Evolutionary conservation across 257 asterid species (phyloP).

Genomic region (Handroanthus guayacan): DNA sequence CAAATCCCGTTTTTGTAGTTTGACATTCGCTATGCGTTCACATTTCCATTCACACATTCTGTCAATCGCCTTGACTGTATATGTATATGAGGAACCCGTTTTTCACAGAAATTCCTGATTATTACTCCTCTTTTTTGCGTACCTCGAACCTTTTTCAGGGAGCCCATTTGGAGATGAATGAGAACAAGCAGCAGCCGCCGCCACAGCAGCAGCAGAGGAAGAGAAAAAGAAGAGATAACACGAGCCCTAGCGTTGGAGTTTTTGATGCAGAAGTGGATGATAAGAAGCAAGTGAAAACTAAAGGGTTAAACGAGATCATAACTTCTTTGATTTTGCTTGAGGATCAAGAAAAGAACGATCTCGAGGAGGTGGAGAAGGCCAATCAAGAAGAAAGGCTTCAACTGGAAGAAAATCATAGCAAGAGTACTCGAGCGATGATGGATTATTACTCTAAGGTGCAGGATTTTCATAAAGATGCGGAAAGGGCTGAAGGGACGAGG

Average conservation of each 20-base stretch:
- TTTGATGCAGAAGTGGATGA: constrained; percentile 29
- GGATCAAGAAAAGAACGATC: constrained; percentile 74
- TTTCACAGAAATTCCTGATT: constrained; percentile 22
- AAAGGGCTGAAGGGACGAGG: constrained; percentile 50
- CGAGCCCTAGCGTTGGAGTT: neutral
- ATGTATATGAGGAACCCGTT: constrained; percentile 23
- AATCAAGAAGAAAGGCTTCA: constrained; percentile 55
- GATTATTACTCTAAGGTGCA: constrained; percentile 65
- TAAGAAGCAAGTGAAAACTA: constrained; percentile 70
- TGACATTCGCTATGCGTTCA: constrained; percentile 53
- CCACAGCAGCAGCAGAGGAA: constrained; percentile 44
- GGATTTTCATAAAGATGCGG: constrained; percentile 47
- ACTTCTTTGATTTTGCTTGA: constrained; percentile 78
- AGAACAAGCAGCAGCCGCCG: constrained; percentile 34
- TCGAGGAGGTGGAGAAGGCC: constrained; percentile 47
- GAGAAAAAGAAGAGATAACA: constrained; percentile 49
- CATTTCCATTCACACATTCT: constrained; percentile 55
- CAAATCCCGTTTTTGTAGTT: constrained; percentile 41
- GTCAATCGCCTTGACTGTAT: constrained; percentile 49
- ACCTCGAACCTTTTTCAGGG: neutral
- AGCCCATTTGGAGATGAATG: constrained; percentile 52
- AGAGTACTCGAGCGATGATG: constrained; percentile 56
- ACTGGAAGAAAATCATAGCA: constrained; percentile 57
- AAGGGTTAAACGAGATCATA: constrained; percentile 77
- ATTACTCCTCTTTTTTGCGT: neutral